A percentile compares a stretch with the other conserved stretches of the same genome.
These are phyloP conservation scores for Nannochloris sp. DNA, from an alignment of 139 green algal species.

Conservation along the genomic window DNA sequence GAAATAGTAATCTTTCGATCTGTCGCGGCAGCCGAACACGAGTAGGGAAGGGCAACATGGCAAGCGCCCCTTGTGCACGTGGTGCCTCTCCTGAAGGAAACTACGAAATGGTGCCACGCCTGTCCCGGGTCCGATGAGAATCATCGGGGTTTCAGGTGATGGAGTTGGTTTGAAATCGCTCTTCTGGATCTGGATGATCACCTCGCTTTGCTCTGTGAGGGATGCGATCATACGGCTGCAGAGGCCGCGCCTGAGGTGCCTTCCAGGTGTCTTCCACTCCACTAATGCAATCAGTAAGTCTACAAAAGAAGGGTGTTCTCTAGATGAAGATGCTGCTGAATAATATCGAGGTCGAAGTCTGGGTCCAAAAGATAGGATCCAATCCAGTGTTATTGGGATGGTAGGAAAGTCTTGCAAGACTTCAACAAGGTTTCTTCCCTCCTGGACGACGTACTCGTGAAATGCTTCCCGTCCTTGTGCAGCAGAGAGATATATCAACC, in stretches of 20 bases:
- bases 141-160: slow-evolving; percentile 34
- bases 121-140: slow-evolving; percentile 75
- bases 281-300: slow-evolving; percentile 82
- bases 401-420: slow-evolving; percentile 82
- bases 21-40: slow-evolving; percentile 80
- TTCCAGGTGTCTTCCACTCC: slow-evolving; percentile 43
- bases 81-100: slow-evolving; percentile 60
- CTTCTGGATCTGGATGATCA: slow-evolving; percentile 67
- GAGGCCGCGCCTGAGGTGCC: slow-evolving; percentile 49
- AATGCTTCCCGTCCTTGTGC: slow-evolving; percentile 69
- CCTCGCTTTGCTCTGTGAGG: slow-evolving; percentile 24
- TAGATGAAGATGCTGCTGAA: slow-evolving; percentile 67
- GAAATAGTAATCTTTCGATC: slow-evolving; percentile 72
- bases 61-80: neutral
- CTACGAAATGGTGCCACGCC: slow-evolving; percentile 78
- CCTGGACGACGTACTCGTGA: slow-evolving; percentile 38
- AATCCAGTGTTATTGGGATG: slow-evolving; percentile 56
- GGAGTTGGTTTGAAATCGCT: slow-evolving; percentile 57
- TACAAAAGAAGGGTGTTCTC: slow-evolving; percentile 33
- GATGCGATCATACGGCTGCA: slow-evolving; percentile 69
- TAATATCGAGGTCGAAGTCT: slow-evolving; percentile 77
- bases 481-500: slow-evolving; percentile 75
- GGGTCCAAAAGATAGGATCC: slow-evolving; percentile 67
- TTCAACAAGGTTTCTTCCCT: slow-evolving; percentile 56
- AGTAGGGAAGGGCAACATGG: slow-evolving; percentile 40